Percentiles rank a stretch among this genome's conserved stretches.
phyloP scores from a whole-genome alignment of 2,329 filamentous ascomycete genomes.

The Leptographium procerum region DNA sequence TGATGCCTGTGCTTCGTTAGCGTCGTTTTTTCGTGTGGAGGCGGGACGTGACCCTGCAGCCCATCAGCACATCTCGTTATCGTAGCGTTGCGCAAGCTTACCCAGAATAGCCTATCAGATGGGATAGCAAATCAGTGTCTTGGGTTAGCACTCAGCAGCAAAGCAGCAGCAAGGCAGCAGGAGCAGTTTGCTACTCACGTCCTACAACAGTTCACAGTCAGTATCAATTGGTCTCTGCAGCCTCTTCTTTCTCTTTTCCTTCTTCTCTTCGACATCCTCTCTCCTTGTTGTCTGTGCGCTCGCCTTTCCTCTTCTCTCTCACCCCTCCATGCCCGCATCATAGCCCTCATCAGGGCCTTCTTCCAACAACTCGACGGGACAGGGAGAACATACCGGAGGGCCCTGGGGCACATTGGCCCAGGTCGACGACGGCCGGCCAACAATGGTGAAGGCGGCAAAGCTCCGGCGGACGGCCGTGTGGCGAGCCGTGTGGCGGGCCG shows the following conservation, averaged over 20 bases:
- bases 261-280: too few relatives aligned
- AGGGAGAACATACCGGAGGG: conserved; percentile 71
- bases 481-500: conserved; percentile 38
- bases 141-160: neutral
- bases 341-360: neutral
- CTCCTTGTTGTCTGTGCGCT: too few relatives aligned
- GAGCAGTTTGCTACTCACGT: neutral
- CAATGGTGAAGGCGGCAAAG: conserved; percentile 26
- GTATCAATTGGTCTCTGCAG: neutral
- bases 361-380: neutral
- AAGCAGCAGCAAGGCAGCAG: neutral
- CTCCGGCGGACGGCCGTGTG: conserved; percentile 31
- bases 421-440: conserved; percentile 55
- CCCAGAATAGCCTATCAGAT: conserved; percentile 59
- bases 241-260: neutral
- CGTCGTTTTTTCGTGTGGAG: neutral
- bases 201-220: neutral
- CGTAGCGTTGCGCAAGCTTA: too few relatives aligned
- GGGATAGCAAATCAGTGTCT: conserved; percentile 1
- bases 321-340: neutral
- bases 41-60: conserved; percentile 8
- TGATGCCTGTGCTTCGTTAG: conserved; percentile 52
- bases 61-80: neutral
- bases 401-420: conserved; percentile 90
- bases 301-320: conserved; percentile 1